Percentiles rank a stretch among this genome's conserved stretches.
Conservation (phyloP, 148 eudicot species). For the Cornus controversa region DNA sequence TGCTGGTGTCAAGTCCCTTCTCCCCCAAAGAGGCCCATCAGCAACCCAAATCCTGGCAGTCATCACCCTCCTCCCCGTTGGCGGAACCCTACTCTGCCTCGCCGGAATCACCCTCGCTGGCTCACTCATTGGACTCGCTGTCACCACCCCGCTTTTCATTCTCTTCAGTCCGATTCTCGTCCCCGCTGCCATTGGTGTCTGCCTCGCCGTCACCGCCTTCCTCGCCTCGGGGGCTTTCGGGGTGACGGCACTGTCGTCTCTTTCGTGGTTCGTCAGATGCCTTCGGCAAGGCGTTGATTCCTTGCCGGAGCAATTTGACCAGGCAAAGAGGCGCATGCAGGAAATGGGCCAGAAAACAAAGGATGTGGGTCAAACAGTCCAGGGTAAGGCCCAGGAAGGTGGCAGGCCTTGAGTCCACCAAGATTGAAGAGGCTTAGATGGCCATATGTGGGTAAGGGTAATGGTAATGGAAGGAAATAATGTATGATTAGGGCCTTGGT, state of each 20-base stretch:
- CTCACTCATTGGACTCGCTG: conserved; percentile 38
- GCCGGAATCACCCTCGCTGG: conserved; percentile 54
- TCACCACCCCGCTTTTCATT: conserved; percentile 61
- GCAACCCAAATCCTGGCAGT: conserved; percentile 60
- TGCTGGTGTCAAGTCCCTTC: conserved; percentile 12
- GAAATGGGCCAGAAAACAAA: conserved; percentile 87
- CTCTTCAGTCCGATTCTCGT: conserved; percentile 77
- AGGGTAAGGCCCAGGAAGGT: conserved; percentile 63
- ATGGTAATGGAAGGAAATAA: too few species aligned
- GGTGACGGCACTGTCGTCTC: conserved; percentile 61
- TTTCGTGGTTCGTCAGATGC: conserved; percentile 46
- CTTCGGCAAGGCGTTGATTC: conserved; percentile 32
- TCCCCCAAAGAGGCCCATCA: conserved; percentile 44
- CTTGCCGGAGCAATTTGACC: conserved; percentile 65
- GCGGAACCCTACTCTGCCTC: conserved; percentile 54
- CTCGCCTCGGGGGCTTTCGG: conserved; percentile 68
- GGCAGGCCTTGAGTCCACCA: conserved; percentile 7
- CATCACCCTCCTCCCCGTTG: conserved; percentile 47
- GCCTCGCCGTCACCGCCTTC: conserved; percentile 46
- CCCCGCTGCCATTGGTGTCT: conserved; percentile 48
- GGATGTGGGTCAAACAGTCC: conserved; percentile 66
- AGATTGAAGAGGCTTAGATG: background rate
- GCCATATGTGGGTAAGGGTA: background rate
- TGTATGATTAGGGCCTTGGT: too few species aligned
- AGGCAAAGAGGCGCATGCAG: conserved; percentile 56